Percentiles rank a stretch among this genome's conserved stretches.
phyloP scores from a whole-genome alignment of 2,329 filamentous ascomycete species.

The Trichoderma semiorbis region DNA sequence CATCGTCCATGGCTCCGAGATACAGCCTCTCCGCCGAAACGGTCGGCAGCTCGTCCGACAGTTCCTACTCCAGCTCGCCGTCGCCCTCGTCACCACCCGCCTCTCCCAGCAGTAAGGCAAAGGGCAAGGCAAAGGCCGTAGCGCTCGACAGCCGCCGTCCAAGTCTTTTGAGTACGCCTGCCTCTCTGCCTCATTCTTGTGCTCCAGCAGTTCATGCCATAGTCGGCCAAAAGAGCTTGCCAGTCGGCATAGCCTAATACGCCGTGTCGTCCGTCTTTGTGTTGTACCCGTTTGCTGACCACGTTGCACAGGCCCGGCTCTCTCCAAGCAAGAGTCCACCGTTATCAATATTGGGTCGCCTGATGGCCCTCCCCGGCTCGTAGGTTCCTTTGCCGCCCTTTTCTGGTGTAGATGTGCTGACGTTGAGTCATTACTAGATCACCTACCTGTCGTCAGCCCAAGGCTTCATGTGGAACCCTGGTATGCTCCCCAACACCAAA shows the following conservation, averaged over 20 bases:
- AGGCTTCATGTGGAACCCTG: constrained; percentile 80
- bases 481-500: constrained; percentile 38
- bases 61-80: constrained; percentile 39
- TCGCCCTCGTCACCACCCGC: constrained; percentile 58
- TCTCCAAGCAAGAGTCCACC: constrained; percentile 73
- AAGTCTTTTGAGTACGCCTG: constrained; percentile 57
- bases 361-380: constrained; percentile 68
- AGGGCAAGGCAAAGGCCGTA: constrained; percentile 32
- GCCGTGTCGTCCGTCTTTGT: constrained; percentile 3
- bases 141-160: constrained; percentile 54
- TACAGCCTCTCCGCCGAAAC: constrained; percentile 44
- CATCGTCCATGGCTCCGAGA: constrained; percentile 32
- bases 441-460: constrained; percentile 77
- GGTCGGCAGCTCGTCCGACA: constrained; percentile 43
- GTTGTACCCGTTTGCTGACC: constrained; percentile 28
- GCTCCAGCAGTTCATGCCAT: neutral
- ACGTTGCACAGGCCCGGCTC: constrained; percentile 57
- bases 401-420: neutral
- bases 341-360: constrained; percentile 75
- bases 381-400: constrained; percentile 41
- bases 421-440: constrained; percentile 50
- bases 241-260: neutral
- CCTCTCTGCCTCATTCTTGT: constrained; percentile 1
- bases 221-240: neutral
- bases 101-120: constrained; percentile 44